Evolutionary conservation across 139 green algal genomes (phyloP), one percentile per base, ranked within the genome.

Genomic region (Mesotaenium endlicherianum): DNA sequence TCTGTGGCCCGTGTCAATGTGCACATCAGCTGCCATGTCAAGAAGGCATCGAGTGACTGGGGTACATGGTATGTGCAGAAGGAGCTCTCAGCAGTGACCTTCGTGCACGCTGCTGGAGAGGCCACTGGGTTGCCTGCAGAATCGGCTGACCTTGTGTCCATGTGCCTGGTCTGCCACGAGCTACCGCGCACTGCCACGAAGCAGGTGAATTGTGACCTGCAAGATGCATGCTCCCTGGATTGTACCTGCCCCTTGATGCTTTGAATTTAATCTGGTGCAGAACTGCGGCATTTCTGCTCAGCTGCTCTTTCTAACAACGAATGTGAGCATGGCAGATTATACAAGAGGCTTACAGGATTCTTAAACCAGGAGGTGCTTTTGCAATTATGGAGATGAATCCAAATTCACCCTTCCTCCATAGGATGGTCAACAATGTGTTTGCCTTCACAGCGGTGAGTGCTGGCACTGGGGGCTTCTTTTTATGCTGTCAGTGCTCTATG

Each of bases 341-440:
- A 36, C 14, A 68, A 34, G 85, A 89, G 17, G 85, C 85, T 17
- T 72, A 86, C 34, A 71, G 79, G 43, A 80, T 86, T 5, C 43
- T 89, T n/a, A 30, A 69, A 34, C 85, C 85, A 16, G 85, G 85
- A 31, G 85, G 85, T 8, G 72, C 45, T n/a, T 79, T 89, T 5
- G 49, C 38, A n/a, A 86, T 89, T 17, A 89, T 89, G 85, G 85
- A 89, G 49, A 89, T 89, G 85, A 84, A 89, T 53, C 85, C 85
- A 0, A 30, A 42, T 0, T 79, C 78, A 16, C 78, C 85, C 30
- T 67, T 82, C 57, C 72, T 89, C 16, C 49, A 86, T 34, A 59
- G 50, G 53, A 89, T 89, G 39, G 80, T 75, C 43, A 79, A 82
- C 53, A 89, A 86, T 55, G 69, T 77, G 17, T 86, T 86, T 41